Evolutionary conservation across 208 protist genomes (phyloP).

Genomic region (Trypanosoma congolense): DNA sequence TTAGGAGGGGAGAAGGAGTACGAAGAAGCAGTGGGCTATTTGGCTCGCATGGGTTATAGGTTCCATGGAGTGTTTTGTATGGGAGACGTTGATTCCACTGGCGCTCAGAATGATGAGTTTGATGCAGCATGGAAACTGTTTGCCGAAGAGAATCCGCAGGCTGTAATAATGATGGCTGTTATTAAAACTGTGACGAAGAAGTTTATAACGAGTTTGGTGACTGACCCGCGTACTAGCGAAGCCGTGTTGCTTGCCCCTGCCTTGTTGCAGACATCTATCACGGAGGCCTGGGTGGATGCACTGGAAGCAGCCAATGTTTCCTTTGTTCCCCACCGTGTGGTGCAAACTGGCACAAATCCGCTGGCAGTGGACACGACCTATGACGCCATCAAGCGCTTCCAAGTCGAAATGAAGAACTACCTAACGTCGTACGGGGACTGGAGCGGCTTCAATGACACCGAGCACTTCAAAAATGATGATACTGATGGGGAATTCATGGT

Average conservation of each 20-base stretch:
- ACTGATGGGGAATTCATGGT: slow-evolving; percentile 32
- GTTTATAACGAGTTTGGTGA: not conserved
- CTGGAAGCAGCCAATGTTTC: not conserved
- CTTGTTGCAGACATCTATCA: not conserved
- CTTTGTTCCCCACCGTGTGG: slow-evolving; percentile 8
- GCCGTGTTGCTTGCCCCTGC: not conserved
- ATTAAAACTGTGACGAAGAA: not conserved
- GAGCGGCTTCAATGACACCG: not conserved
- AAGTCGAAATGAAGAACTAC: slow-evolving; percentile 14
- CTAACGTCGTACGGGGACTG: not conserved
- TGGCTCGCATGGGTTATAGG: not conserved
- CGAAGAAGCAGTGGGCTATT: not conserved
- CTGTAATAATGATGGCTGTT: not conserved
- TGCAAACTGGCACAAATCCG: slow-evolving; percentile 1
- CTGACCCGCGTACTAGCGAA: not conserved
- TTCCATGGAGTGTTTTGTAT: not conserved
- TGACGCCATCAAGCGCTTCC: slow-evolving; percentile 29
- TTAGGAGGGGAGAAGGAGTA: not conserved
- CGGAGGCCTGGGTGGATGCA: not conserved
- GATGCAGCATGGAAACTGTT: not conserved
- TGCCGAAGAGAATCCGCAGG: not conserved
- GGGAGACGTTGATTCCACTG: not conserved
- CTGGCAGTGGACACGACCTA: slow-evolving; percentile 27
- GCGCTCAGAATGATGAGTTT: not conserved
- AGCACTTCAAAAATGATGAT: slow-evolving; percentile 19